Conservation (phyloP, 73 alveolate species). For the Paramecium octaurelia region DNA sequence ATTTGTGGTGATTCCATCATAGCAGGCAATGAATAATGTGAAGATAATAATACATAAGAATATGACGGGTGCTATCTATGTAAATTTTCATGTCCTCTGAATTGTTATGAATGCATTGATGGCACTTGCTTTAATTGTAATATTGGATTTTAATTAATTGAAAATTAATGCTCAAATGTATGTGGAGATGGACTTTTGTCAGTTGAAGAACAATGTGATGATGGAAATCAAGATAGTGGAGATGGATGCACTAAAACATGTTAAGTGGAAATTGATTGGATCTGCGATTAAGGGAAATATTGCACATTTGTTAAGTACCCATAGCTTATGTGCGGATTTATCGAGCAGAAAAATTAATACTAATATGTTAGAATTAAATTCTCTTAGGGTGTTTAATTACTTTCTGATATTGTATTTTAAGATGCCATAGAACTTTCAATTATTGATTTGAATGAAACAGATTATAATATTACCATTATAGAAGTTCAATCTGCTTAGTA, state of each 20-base stretch:
- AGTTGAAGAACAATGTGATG: not conserved
- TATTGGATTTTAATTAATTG: not conserved
- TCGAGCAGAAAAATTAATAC: not conserved
- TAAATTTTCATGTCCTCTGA: not conserved
- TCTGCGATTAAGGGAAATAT: not conserved
- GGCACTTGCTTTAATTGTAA: not conserved
- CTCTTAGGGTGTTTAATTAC: not conserved
- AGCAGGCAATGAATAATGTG: not conserved
- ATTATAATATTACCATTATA: not conserved
- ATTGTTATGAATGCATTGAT: not conserved
- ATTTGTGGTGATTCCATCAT: constrained; percentile 47
- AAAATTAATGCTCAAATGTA: not conserved
- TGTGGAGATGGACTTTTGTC: not conserved
- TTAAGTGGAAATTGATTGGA: not conserved
- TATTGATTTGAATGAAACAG: not conserved
- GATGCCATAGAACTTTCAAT: not conserved
- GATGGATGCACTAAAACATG: not conserved
- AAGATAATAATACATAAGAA: not conserved
- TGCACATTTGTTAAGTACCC: not conserved
- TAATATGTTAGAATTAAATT: not conserved
- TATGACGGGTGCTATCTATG: not conserved
- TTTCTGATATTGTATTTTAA: not conserved
- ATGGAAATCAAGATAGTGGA: not conserved
- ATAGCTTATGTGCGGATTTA: not conserved
- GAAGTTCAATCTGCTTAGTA: not conserved